Base-by-base conservation (phyloP, 2,329 filamentous ascomycete species). In the Shiraia bambusicola region DNA sequence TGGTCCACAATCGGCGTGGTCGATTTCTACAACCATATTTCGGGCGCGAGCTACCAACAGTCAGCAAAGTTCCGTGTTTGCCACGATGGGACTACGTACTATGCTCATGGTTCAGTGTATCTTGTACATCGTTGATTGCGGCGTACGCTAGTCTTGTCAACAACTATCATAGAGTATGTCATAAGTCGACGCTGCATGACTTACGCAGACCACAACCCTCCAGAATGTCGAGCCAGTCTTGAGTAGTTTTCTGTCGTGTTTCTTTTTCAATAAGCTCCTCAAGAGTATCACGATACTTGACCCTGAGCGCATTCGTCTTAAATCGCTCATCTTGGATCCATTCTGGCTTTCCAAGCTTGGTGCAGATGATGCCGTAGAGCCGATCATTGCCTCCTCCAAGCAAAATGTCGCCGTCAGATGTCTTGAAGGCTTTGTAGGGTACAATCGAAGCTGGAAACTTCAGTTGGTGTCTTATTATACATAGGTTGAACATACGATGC, bases 121-220 rank as follows among this genome's bases (percentile, higher is more conserved):
- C 80, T 67, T 93, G 86, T 6, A 98, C 83, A 62, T 98, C 92
- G 63, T 97, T 98, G 56, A 98, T 87, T 1, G 92, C 89, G 1
- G 92, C 87, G 59, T 93, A 98, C 0, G 93, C 60, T 64, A 17
- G 29, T 16, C 6, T 2, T 11, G 35, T 56, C 17, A 58, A 48
- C 17, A 58, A 48, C 25, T 15, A 42, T 10, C 15, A 14, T 12
- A 16, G 16, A 13, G 5, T 22, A 22, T 22, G 19, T 19, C 11
- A 11, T 34, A 11, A 10, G 6, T 17, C 9, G 9, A 10, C 5
- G 12, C 5, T n/a, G 22, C n/a, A 9, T 15, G n/a, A 56, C 60
- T 52, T 34, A 64, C 60, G 93, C 84, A 98, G 84, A 4, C 93
- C 93, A 44, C 81, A 87, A n/a, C 88, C 90, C 59, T 96, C 89